Conservation (phyloP, 1,139 yeast species). For the Saccharomyces hybrid region DNA sequence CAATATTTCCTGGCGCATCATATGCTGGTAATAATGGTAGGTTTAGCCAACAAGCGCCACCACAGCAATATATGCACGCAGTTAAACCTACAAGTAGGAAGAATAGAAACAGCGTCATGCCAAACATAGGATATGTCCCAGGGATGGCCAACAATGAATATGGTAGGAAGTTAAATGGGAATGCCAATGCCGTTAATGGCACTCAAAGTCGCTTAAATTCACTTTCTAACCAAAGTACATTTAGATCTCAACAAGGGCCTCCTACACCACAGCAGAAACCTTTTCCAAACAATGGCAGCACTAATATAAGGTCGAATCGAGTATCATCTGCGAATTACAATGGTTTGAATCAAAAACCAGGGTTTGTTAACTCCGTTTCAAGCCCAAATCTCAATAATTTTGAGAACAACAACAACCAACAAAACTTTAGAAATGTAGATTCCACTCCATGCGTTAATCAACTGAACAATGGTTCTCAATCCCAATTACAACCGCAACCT, state of each 20-base stretch:
- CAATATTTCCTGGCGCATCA: slow-evolving; percentile 11
- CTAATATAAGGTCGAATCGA: not conserved
- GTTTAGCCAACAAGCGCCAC: slow-evolving; percentile 8
- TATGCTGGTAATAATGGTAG: slow-evolving; percentile 8
- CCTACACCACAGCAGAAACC: not conserved
- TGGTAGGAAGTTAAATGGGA: slow-evolving; percentile 7
- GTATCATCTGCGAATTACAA: not conserved
- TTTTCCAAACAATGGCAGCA: not conserved
- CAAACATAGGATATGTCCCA: slow-evolving; percentile 27
- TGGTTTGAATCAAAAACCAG: not conserved
- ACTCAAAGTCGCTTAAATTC: slow-evolving; percentile 13
- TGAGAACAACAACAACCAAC: not conserved
- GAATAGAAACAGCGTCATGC: slow-evolving; percentile 27
- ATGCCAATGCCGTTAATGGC: slow-evolving; percentile 6
- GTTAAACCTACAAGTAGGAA: slow-evolving; percentile 31
- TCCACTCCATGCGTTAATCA: not conserved
- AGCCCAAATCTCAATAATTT: not conserved
- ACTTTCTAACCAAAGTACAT: slow-evolving; percentile 10
- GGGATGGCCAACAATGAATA: slow-evolving; percentile 17
- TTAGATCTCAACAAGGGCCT: slow-evolving; percentile 3
- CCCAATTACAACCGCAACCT: not conserved
- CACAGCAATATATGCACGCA: slow-evolving; percentile 11
- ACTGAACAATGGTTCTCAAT: not conserved
- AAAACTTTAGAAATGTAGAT: not conserved
- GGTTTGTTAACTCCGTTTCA: slow-evolving; percentile 3